These are phyloP conservation scores for Candida arabinofermentans DNA, from an alignment of 805 yeast genomes.

Conservation along the genomic window DNA sequence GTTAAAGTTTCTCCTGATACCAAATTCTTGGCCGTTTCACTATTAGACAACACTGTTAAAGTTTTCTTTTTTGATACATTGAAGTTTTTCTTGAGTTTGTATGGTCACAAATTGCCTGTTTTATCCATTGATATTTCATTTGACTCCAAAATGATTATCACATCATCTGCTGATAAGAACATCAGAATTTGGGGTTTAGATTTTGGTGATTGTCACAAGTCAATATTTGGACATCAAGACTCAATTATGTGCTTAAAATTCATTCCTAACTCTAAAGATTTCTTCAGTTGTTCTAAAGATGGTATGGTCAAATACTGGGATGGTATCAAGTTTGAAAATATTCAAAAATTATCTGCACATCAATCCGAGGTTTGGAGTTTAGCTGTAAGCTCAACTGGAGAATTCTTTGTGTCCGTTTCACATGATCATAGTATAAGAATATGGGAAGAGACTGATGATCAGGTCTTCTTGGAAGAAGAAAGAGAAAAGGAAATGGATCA, in stretches of 20 bases:
- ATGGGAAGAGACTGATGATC: slow-evolving; percentile 94
- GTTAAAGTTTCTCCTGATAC: slow-evolving; percentile 79
- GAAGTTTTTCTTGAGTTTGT: slow-evolving; percentile 82
- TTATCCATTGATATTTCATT: slow-evolving; percentile 84
- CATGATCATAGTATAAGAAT: slow-evolving; percentile 91
- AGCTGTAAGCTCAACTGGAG: slow-evolving; percentile 70
- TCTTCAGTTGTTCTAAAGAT: slow-evolving; percentile 88
- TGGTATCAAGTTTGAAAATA: slow-evolving; percentile 92
- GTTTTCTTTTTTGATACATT: slow-evolving; percentile 84
- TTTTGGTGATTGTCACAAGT: slow-evolving; percentile 97
- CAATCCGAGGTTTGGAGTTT: slow-evolving; percentile 93
- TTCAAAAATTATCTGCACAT: slow-evolving; percentile 83
- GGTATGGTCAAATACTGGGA: slow-evolving; percentile 94
- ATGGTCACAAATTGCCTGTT: slow-evolving; percentile 96
- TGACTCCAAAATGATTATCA: slow-evolving; percentile 83
- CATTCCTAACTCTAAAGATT: slow-evolving; percentile 80
- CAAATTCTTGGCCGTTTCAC: slow-evolving; percentile 73
- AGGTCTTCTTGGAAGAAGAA: slow-evolving; percentile 96
- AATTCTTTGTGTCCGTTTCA: slow-evolving; percentile 72
- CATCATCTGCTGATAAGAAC: slow-evolving; percentile 96
- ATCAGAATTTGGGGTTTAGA: slow-evolving; percentile 98
- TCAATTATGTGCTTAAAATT: slow-evolving; percentile 86
- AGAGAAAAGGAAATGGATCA: slow-evolving; percentile 94
- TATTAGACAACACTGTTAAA: slow-evolving; percentile 92
- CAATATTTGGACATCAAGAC: slow-evolving; percentile 95